phyloP scores from a whole-genome alignment of 495 filamentous ascomycete species.

The Penicillium verhagenii region DNA sequence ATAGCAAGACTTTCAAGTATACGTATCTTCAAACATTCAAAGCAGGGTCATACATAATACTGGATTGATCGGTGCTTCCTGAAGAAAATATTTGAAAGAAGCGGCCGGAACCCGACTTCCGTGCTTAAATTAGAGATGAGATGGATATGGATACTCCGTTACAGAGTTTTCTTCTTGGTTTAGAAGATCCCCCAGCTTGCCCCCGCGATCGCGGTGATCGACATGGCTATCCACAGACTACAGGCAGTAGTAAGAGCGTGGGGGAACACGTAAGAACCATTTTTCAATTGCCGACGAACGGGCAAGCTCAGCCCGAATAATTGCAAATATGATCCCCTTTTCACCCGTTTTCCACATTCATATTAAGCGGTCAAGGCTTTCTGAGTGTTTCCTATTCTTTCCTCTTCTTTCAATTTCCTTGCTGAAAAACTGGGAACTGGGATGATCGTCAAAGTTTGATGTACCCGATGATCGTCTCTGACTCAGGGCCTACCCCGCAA shows the following conservation, averaged over 20 bases:
- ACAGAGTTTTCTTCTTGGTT: not conserved
- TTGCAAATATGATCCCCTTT: not conserved
- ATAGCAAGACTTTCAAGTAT: not conserved
- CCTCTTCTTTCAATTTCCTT: too few relatives aligned
- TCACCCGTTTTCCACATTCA: too few relatives aligned
- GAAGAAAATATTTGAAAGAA: too few relatives aligned
- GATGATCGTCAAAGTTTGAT: conserved; percentile 11
- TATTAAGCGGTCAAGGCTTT: not conserved
- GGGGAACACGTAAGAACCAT: conserved; percentile 3
- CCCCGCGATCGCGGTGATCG: conserved; percentile 5
- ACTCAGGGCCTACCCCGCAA: conserved; percentile 7
- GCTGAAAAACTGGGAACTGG: not conserved
- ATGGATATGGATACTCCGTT: too few relatives aligned
- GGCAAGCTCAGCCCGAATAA: not conserved
- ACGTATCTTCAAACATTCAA: not conserved
- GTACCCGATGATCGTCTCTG: conserved; percentile 10
- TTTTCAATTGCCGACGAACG: not conserved
- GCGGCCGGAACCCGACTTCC: not conserved
- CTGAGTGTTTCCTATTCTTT: not conserved
- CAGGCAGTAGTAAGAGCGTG: conserved; percentile 16
- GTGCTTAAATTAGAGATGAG: not conserved
- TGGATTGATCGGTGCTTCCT: too few relatives aligned
- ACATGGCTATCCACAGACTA: conserved; percentile 7
- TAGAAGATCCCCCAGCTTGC: not conserved
- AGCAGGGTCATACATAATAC: too few relatives aligned